Base-by-base conservation (phyloP, 2,329 filamentous ascomycete species). In the Cercospora janseana region DNA sequence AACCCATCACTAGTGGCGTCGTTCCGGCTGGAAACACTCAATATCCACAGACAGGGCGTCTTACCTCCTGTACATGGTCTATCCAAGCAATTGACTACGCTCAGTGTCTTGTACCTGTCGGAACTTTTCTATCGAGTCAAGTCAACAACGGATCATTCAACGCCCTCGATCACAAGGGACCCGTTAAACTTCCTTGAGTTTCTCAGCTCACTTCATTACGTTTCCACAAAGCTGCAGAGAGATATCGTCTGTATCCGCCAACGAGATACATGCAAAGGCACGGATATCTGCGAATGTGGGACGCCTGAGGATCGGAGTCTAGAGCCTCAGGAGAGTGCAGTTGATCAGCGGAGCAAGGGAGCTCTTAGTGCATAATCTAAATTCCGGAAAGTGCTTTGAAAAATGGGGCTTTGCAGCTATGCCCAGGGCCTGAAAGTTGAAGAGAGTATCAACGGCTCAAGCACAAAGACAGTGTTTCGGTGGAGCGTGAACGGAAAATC, bases 231-330 rank as follows among this genome's bases (percentile, higher is more conserved):
- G 54, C 35, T 55, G 29, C 35, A 60, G 37, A 18, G 54, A 53
- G 10, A 62, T 54, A 15, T 55, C 50, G 12, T 57, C 56, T 52
- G 58, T 58, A 8, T 56, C 52, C 12, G 58, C 55, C 31, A 61
- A 44, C 5, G 56, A 54, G 4, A 60, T 53, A 15, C 60, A 61
- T 9, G 57, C 54, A 32, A 59, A 61, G 0, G 59, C 43, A 8
- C 45, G 40, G n/a, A 61, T 41, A 23, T 60, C 58, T 3, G 58
- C 56, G 13, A 59, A 51, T 9, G 59, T 60, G 6, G 56, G 57
- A 6, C 54, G 20, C 2, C 38, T 38, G 4, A 49, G 21, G 54
- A 16, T 56, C 54, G 42, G 54, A 44, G 13, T 38, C 28, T 7
- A 54, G 24, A n/a, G 45, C 50, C 15, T 41, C 37, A 2, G 46